Conservation (phyloP, 371 early-diverging fungal species). For the Mucor saturninus region DNA sequence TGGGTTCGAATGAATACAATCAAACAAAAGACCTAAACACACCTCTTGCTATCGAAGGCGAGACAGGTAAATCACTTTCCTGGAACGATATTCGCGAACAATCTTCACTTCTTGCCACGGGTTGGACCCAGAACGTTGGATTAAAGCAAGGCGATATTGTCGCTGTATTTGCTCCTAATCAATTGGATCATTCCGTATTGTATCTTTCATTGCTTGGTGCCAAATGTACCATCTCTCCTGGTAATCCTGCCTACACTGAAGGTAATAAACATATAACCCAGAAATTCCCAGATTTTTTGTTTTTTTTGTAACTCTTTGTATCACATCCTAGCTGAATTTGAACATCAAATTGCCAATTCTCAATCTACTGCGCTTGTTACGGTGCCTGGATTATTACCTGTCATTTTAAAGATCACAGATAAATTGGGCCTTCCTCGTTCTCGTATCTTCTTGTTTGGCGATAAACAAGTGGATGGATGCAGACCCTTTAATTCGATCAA, state of each 20-base stretch:
- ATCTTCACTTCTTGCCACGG: slow-evolving; percentile 20
- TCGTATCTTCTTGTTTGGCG: slow-evolving; percentile 27
- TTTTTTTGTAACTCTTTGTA: too few relatives aligned
- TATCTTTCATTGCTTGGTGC: slow-evolving; percentile 50
- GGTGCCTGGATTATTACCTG: slow-evolving; percentile 27
- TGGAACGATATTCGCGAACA: slow-evolving; percentile 54
- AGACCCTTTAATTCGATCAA: slow-evolving; percentile 13
- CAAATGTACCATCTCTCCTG: slow-evolving; percentile 43
- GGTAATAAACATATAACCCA: slow-evolving; percentile 21
- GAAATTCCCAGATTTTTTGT: not conserved
- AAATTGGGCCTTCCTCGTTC: slow-evolving; percentile 23
- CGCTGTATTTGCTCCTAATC: slow-evolving; percentile 76
- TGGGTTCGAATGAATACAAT: slow-evolving; percentile 41
- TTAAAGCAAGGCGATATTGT: slow-evolving; percentile 74
- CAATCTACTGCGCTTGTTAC: slow-evolving; percentile 27
- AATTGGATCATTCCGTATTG: slow-evolving; percentile 45
- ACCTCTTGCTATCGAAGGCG: slow-evolving; percentile 65
- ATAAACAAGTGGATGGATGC: slow-evolving; percentile 11
- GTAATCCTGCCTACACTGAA: slow-evolving; percentile 51
- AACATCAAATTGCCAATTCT: slow-evolving; percentile 25
- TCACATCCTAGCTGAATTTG: slow-evolving; percentile 20
- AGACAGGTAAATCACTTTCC: slow-evolving; percentile 57
- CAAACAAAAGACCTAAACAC: slow-evolving; percentile 38
- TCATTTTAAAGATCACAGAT: slow-evolving; percentile 15
- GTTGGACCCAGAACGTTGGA: slow-evolving; percentile 51